phyloP scores from a whole-genome alignment of 331 rosid genomes.

The Pyracantha coccinea region DNA sequence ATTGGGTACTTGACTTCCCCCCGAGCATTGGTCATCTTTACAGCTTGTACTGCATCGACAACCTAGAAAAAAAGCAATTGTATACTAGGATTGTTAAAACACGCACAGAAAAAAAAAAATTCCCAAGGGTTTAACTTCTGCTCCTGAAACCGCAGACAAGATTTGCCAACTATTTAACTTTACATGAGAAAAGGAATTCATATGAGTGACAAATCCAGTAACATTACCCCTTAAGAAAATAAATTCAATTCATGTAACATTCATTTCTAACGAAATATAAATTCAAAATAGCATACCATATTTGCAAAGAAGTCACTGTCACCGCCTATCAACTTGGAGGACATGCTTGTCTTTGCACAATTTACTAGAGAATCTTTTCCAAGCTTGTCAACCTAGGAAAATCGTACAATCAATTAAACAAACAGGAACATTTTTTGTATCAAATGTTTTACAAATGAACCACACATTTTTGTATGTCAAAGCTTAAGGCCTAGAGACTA shows the following conservation, averaged over 20 bases:
- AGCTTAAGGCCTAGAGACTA: neutral
- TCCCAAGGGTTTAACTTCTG: neutral
- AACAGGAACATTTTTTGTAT: neutral
- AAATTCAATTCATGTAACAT: neutral
- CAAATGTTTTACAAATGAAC: neutral
- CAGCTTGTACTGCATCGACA: slow-evolving; percentile 86
- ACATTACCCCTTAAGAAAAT: neutral
- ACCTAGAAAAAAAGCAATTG: slow-evolving; percentile 42
- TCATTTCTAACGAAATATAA: neutral
- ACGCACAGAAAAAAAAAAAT: neutral
- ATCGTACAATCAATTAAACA: slow-evolving; percentile 1
- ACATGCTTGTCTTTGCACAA: slow-evolving; percentile 99
- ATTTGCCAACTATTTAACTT: neutral
- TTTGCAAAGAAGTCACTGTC: slow-evolving; percentile 89
- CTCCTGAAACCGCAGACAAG: neutral
- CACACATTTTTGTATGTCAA: neutral
- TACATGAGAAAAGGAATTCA: neutral
- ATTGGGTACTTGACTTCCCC: slow-evolving; percentile 95
- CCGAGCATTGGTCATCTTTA: slow-evolving; percentile 87
- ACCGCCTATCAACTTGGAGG: slow-evolving; percentile 91
- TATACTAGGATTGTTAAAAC: slow-evolving; percentile 7
- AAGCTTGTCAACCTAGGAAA: slow-evolving; percentile 76
- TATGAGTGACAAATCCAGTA: neutral
- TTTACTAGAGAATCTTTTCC: slow-evolving; percentile 85
- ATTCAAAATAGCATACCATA: slow-evolving; percentile 44